phyloP scores from a whole-genome alignment of 2,329 filamentous ascomycete species.

The Endoconidiophora laricicola region DNA sequence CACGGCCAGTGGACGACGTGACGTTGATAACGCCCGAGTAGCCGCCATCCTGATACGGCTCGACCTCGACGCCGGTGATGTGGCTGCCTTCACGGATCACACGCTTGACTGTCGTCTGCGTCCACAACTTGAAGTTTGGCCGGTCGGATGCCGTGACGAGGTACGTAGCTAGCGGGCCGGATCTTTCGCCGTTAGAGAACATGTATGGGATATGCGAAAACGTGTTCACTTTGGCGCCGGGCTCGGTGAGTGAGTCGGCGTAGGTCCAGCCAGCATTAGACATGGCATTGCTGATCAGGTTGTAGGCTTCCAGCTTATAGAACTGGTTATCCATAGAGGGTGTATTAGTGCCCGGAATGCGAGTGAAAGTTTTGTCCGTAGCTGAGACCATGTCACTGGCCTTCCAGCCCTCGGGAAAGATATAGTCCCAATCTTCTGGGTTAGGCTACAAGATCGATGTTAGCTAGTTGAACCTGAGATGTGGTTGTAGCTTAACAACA shows the following conservation, averaged over 20 bases:
- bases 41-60: slow-evolving; percentile 33
- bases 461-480: background rate
- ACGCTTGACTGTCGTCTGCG: slow-evolving; percentile 48
- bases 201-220: slow-evolving; percentile 51
- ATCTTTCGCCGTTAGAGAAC: slow-evolving; percentile 48
- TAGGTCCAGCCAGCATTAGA: slow-evolving; percentile 40
- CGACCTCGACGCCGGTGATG: slow-evolving; percentile 52
- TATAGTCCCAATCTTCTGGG: slow-evolving; percentile 50
- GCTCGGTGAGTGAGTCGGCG: slow-evolving; percentile 40
- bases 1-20: slow-evolving; percentile 41
- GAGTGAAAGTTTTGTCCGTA: slow-evolving; percentile 44
- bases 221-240: slow-evolving; percentile 47
- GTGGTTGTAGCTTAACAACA: background rate
- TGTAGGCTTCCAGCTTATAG: slow-evolving; percentile 51
- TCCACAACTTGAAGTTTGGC: slow-evolving; percentile 50
- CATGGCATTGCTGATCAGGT: slow-evolving; percentile 44
- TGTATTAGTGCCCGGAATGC: slow-evolving; percentile 52
- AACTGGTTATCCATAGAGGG: slow-evolving; percentile 50
- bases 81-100: slow-evolving; percentile 46
- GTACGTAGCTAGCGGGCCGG: slow-evolving; percentile 56
- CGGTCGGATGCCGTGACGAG: slow-evolving; percentile 42
- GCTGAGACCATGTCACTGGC: slow-evolving; percentile 42
- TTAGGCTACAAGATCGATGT: slow-evolving; percentile 26
- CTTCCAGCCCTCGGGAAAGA: slow-evolving; percentile 59
- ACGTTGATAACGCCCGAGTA: slow-evolving; percentile 43